phyloP scores from a whole-genome alignment of 2,329 filamentous ascomycete species.

The Atkinsonella hypoxylon region DNA sequence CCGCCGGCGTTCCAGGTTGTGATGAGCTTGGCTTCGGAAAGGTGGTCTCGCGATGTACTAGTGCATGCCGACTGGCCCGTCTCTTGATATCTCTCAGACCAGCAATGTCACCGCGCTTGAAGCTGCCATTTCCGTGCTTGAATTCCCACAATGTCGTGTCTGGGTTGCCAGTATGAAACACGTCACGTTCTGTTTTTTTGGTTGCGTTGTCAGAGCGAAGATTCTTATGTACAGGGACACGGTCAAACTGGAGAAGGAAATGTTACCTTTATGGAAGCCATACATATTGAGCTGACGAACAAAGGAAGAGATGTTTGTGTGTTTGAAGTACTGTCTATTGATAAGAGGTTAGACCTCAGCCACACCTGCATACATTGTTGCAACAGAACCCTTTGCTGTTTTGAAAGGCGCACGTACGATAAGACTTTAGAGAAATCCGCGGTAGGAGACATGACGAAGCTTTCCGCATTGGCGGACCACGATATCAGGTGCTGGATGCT shows the following conservation, averaged over 20 bases:
- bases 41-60: constrained; percentile 87
- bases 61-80: constrained; percentile 78
- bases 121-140: constrained; percentile 94
- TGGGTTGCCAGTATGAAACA: constrained; percentile 89
- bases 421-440: constrained; percentile 97
- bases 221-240: not conserved
- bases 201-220: not conserved
- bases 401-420: constrained; percentile 51
- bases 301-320: constrained; percentile 98
- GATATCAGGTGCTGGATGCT: constrained; percentile 92
- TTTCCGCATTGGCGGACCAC: constrained; percentile 87
- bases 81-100: constrained; percentile 92
- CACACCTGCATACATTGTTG: not conserved
- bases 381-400: too few species aligned
- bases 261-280: constrained; percentile 90
- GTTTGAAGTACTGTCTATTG: constrained; percentile 90
- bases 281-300: constrained; percentile 99
- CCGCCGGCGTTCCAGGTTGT: constrained; percentile 74
- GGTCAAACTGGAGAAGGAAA: not conserved
- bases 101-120: constrained; percentile 86
- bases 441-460: constrained; percentile 97
- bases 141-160: constrained; percentile 97
- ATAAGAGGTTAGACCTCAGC: constrained; percentile 5
- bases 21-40: constrained; percentile 62
- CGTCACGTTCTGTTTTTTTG: constrained; percentile 67